Base-by-base conservation (phyloP, 2,329 filamentous ascomycete genomes). In the Cryphonectria parasitica region DNA sequence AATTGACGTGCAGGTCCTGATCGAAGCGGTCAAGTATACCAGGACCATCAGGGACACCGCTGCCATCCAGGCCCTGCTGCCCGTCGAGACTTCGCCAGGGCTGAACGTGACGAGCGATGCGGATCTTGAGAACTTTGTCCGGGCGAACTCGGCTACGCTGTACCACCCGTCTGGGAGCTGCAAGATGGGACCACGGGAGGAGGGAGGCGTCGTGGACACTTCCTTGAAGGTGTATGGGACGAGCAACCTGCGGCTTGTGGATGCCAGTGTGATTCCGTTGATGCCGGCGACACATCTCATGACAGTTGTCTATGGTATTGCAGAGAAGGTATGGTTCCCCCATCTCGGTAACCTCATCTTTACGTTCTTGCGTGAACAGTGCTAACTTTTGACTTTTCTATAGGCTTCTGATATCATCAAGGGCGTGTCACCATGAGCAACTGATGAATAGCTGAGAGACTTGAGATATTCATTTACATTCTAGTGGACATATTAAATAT, bases 1-100 rank as follows among this genome's bases (percentile, higher is more conserved):
- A 13, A 80, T 87, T 60, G 88, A 89, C 73, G 76, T 86, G 49
- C 83, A 84, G 73, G 82, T 81, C 28, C 83, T 87, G 63, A 78
- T 76, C 34, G 76, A 78, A 52, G 78, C 82, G 8, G 74, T 81
- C 4, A 80, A 80, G 36, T 81, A 81, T 72, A 79, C 81, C 25
- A 78, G 81, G 0, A 78, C 77, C 45, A 58, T 70, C 54, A 49
- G 69, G 66, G 45, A 75, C 36, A 76, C 79, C 56, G 78, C 78
- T 1, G 74, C 76, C 2, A 79, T 82, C 72, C 75, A 75, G 45
- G 75, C 73, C 73, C 78, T 80, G 39, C 75, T 73, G 13, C 78
- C 80, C 3, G 77, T 79, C 45, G 83, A 84, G 68, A 73, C 77
- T 0, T 73, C 76, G 0, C 83, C 79, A 0, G 80, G 82, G 0